phyloP scores from a whole-genome alignment of 306 rosid species.

The Glycine tomentella region DNA sequence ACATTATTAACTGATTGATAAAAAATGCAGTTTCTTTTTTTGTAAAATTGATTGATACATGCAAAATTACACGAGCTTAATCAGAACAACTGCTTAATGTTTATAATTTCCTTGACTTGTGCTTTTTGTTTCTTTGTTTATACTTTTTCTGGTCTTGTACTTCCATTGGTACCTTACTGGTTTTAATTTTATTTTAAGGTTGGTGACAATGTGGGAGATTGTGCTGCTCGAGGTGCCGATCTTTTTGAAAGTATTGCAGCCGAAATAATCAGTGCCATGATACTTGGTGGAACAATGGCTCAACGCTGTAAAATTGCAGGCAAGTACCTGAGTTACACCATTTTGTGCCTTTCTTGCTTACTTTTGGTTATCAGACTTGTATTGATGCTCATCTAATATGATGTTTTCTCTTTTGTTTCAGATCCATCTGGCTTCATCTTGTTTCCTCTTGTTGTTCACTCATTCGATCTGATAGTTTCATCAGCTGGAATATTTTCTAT shows the following conservation, averaged over 20 bases:
- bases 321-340: constrained; percentile 40
- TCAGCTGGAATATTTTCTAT: constrained; percentile 91
- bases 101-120: constrained; percentile 26
- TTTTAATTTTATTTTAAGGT: constrained; percentile 65
- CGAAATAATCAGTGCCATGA: constrained; percentile 99
- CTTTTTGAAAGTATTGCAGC: constrained; percentile 99
- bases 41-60: constrained; percentile 26
- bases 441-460: constrained; percentile 99
- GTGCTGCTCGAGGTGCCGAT: constrained; percentile 99
- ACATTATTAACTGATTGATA: constrained; percentile 8
- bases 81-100: background rate
- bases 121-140: constrained; percentile 26
- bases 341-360: constrained; percentile 17
- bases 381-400: constrained; percentile 45
- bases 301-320: constrained; percentile 93
- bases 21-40: background rate
- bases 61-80: constrained; percentile 12
- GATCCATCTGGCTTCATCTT: constrained; percentile 99
- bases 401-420: constrained; percentile 59
- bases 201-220: constrained; percentile 99
- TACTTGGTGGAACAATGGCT: constrained; percentile 98
- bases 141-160: constrained; percentile 26
- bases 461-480: constrained; percentile 93
- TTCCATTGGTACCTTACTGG: constrained; percentile 30
- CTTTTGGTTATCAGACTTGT: constrained; percentile 31